Conservation (phyloP, 352 stramenopile species). For the Phytophthora meadii region DNA sequence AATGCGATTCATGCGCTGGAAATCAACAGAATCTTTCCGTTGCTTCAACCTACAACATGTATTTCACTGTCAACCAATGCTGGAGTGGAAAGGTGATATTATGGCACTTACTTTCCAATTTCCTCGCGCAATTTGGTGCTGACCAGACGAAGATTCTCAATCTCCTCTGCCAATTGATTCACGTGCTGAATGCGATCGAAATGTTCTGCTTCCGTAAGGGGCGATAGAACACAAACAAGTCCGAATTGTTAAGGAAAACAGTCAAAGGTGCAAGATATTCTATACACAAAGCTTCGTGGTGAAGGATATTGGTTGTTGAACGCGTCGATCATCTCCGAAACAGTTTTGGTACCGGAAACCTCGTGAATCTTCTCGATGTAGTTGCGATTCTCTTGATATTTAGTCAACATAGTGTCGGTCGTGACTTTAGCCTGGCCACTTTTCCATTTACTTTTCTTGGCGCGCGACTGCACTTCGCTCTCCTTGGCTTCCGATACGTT, state of each 20-base stretch:
- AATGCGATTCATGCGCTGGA: slow-evolving; percentile 80
- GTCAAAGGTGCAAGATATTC: background rate
- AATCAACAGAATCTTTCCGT: slow-evolving; percentile 81
- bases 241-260: slow-evolving; percentile 22
- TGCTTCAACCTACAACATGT: slow-evolving; percentile 66
- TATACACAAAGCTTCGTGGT: slow-evolving; percentile 1
- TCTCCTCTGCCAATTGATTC: slow-evolving; percentile 84
- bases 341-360: slow-evolving; percentile 76
- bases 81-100: too few relatives aligned
- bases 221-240: slow-evolving; percentile 26
- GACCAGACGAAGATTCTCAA: slow-evolving; percentile 75
- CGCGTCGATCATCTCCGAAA: slow-evolving; percentile 84
- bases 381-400: slow-evolving; percentile 83
- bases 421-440: slow-evolving; percentile 69
- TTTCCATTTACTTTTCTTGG: slow-evolving; percentile 75
- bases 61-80: background rate
- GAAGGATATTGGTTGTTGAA: slow-evolving; percentile 85
- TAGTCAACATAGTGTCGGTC: slow-evolving; percentile 69
- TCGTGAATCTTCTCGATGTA: slow-evolving; percentile 88
- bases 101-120: slow-evolving; percentile 69
- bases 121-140: slow-evolving; percentile 79
- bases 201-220: slow-evolving; percentile 66
- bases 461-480: slow-evolving; percentile 55
- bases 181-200: slow-evolving; percentile 87
- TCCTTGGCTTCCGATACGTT: slow-evolving; percentile 57